Evolutionary conservation across 129 eudicot genomes (phyloP), one percentile per base, ranked within the genome.

Genomic region (Saussurea involucrata): DNA sequence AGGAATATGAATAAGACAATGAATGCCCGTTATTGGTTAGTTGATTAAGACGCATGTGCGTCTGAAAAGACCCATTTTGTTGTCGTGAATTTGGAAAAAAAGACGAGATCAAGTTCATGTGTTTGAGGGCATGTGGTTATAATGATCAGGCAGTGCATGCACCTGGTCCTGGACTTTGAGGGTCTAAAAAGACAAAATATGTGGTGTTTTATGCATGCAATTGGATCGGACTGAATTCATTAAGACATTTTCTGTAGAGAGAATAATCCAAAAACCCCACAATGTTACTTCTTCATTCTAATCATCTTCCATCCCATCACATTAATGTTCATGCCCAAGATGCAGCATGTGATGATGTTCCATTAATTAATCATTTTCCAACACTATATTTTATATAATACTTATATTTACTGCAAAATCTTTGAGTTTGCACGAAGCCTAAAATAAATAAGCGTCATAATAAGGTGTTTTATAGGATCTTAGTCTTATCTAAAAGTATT

Each of bases 241-340:
- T 61, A 12, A 64, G 32, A 40, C 79, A 70, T 28, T 49, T 79
- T 31, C 8, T 46, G 58, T 37, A 44, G 8, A 34, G 24, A 73
- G 28, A 73, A 66, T 1, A 80, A 44, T 29, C 78, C 69, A 55
- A 80, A 55, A 72, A 66, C 83, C 83, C 79, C 75, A 80, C 84
- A 80, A 80, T 80, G 84, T 66, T n/a, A n/a, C n/a, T n/a, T 80
- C 42, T 66, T 49, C 77, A 73, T 64, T n/a, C n/a, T 73, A 34
- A 73, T 66, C 40, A 28, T 80, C 79, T 49, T 66, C 75, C 20
- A 80, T 73, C 83, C 27, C 83, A 80, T 80, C 79, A 36, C 42
- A 80, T 73, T 65, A 44, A 80, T 49, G 17, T 49, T 63, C 78
- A 22, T 64, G 37, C 49, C 40, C 74, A 53, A 66, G 37, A 53